Percentiles rank a stretch among this genome's conserved stretches.
phyloP scores from a whole-genome alignment of 176 grass and related monocot species.

The Rhynchospora pubera region DNA sequence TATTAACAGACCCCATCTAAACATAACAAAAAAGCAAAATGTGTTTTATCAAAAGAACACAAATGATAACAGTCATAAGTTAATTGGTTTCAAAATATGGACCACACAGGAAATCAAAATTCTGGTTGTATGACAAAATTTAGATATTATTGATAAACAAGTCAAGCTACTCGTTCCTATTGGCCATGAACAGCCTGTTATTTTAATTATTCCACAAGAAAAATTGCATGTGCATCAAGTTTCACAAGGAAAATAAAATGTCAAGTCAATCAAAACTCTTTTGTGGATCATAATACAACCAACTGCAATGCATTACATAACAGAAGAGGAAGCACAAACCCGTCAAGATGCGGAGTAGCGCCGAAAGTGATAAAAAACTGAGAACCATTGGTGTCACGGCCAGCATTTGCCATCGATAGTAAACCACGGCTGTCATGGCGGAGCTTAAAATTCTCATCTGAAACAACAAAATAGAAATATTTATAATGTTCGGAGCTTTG shows the following conservation, averaged over 20 bases:
- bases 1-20: not conserved
- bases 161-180: not conserved
- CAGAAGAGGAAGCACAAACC: constrained; percentile 32
- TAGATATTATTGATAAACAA: not conserved
- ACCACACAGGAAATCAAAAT: not conserved
- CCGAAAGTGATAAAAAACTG: constrained; percentile 99
- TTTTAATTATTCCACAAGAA: not conserved
- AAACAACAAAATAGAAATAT: constrained; percentile 30
- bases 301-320: not conserved
- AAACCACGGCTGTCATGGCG: constrained; percentile 75
- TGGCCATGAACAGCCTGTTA: not conserved
- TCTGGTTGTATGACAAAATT: not conserved
- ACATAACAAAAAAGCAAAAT: not conserved
- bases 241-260: not conserved
- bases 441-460: constrained; percentile 84
- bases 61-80: not conserved
- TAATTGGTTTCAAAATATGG: not conserved
- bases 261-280: not conserved
- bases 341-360: constrained; percentile 66
- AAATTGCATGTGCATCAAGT: not conserved
- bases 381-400: constrained; percentile 60
- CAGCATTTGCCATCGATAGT: constrained; percentile 84
- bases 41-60: not conserved
- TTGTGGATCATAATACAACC: not conserved
- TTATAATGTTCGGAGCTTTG: not conserved